Evolutionary conservation across 164 flowering plant genomes (phyloP).

Genomic region (Platanus orientalis): DNA sequence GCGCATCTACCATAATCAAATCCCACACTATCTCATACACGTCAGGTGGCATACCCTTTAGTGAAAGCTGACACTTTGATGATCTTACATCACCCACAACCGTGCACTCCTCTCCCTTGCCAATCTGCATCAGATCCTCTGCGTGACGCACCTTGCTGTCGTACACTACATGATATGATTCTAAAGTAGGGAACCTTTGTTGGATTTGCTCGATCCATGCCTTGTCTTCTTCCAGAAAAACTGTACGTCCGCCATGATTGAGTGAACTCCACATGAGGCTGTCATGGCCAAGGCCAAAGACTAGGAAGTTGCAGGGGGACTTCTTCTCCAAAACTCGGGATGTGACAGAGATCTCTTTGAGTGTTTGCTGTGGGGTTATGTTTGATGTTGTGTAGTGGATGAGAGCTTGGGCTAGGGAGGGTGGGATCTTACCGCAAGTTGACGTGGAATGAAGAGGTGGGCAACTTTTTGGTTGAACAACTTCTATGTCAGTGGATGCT

Average conservation of each 20-base stretch:
- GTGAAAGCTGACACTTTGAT: constrained; percentile 53
- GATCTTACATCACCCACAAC: constrained; percentile 37
- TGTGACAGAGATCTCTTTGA: constrained; percentile 55
- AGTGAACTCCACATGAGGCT: constrained; percentile 80
- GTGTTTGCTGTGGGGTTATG: constrained; percentile 73
- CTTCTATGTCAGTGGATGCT: constrained; percentile 5
- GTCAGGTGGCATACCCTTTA: constrained; percentile 58
- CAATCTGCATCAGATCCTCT: constrained; percentile 45
- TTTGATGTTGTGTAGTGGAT: constrained; percentile 63
- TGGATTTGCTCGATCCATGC: constrained; percentile 64
- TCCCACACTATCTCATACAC: constrained; percentile 76
- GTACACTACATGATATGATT: constrained; percentile 62
- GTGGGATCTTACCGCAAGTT: constrained; percentile 54
- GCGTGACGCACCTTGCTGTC: constrained; percentile 61
- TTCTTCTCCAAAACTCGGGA: constrained; percentile 37
- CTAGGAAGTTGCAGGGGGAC: constrained; percentile 89
- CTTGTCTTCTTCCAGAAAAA: constrained; percentile 78
- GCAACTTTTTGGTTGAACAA: constrained; percentile 14
- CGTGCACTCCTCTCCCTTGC: constrained; percentile 46
- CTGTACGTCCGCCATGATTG: constrained; percentile 72
- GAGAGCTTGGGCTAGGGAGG: constrained; percentile 40
- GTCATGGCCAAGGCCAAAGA: constrained; percentile 90
- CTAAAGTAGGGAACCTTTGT: constrained; percentile 45
- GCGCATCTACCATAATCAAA: constrained; percentile 92
- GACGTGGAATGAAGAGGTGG: constrained; percentile 15